These are phyloP conservation scores for Auriscalpium microsporum DNA, from an alignment of 768 basidiomycete genomes.

Conservation along the genomic window DNA sequence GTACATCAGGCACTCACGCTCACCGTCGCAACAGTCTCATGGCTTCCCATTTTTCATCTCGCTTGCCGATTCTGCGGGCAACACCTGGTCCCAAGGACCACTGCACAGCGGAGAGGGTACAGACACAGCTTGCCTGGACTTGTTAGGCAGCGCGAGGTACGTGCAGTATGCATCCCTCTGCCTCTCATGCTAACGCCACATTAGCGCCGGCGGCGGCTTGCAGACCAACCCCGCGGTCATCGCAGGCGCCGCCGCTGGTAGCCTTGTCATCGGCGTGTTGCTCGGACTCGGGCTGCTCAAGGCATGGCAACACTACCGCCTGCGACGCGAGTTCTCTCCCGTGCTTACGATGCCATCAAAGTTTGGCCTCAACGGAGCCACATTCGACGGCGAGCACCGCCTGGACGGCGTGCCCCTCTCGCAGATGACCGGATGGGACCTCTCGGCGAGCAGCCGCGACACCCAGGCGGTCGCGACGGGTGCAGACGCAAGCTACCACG, in stretches of 20 bases:
- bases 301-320: neutral
- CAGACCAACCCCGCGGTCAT: conserved; percentile 7
- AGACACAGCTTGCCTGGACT: conserved; percentile 33
- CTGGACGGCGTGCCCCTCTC: neutral
- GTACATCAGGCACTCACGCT: conserved; percentile 7
- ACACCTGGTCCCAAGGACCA: conserved; percentile 49
- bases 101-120: conserved; percentile 42
- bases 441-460: neutral
- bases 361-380: neutral
- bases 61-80: conserved; percentile 41
- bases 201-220: neutral
- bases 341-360: neutral
- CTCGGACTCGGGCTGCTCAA: conserved; percentile 5
- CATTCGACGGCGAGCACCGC: neutral
- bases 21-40: conserved; percentile 31
- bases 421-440: neutral
- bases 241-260: conserved; percentile 19
- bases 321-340: neutral
- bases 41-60: conserved; percentile 50
- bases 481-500: conserved; percentile 3
- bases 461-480: neutral
- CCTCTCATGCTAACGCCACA: too few relatives aligned
- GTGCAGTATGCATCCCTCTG: too few relatives aligned
- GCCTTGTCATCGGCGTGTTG: conserved; percentile 17
- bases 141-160: neutral